These are phyloP conservation scores for Smithsoniella earleae DNA, from an alignment of 163 green algal genomes.

Conservation along the genomic window DNA sequence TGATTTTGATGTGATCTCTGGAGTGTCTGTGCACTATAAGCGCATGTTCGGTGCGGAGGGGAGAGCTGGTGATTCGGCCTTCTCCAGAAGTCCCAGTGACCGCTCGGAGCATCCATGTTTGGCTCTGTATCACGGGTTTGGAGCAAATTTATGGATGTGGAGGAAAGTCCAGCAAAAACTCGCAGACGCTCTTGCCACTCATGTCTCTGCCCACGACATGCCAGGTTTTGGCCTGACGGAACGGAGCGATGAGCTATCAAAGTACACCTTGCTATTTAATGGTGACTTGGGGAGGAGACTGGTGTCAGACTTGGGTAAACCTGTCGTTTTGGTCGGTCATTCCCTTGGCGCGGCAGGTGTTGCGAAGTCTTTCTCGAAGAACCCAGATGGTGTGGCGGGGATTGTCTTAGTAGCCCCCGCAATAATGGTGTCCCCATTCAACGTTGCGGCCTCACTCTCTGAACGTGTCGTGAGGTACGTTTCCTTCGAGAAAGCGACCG, in stretches of 20 bases:
- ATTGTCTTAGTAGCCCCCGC: constrained; percentile 15
- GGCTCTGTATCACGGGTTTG: constrained; percentile 26
- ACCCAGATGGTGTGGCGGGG: not conserved
- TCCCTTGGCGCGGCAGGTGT: constrained; percentile 14
- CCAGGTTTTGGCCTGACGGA: constrained; percentile 22
- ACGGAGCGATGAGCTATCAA: not conserved
- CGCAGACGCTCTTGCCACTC: not conserved
- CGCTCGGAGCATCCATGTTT: not conserved
- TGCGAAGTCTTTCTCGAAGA: not conserved
- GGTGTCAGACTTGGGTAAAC: not conserved
- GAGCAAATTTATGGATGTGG: constrained; percentile 14
- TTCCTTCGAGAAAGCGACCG: not conserved
- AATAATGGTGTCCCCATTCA: constrained; percentile 20
- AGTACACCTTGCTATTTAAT: not conserved
- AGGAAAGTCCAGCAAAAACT: constrained; percentile 12
- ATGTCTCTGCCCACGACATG: constrained; percentile 11
- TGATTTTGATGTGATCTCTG: not conserved
- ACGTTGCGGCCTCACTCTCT: not conserved
- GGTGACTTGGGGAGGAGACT: not conserved
- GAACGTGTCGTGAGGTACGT: not conserved
- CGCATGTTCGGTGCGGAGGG: not conserved
- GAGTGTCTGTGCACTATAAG: constrained; percentile 11
- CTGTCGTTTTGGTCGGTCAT: constrained; percentile 16
- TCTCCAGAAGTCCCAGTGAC: not conserved
- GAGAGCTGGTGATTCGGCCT: not conserved